Base-by-base conservation (phyloP, 768 basidiomycete species). In the Tricholoma bakamatsutake region DNA sequence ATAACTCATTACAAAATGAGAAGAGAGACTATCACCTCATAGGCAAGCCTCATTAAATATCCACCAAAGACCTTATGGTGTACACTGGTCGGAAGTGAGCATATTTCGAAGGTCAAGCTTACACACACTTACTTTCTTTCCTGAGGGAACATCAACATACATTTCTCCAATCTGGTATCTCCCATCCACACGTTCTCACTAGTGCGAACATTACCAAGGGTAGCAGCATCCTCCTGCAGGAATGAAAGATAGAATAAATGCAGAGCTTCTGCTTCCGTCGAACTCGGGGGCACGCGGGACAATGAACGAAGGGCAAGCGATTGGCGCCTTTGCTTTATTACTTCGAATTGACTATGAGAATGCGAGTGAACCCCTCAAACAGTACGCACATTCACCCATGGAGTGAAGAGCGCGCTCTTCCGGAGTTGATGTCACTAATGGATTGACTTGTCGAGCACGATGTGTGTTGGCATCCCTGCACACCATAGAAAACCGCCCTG, bases 401-500 rank as follows among this genome's bases (percentile, higher is more conserved):
- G 75, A 68, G 61, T 79, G 80, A 21, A 93, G 71, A 1, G 74
- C 72, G 28, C 77, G 68, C 67, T 93, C 90, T 61, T 88, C 87
- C 2, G 79, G 69, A 0, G 82, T 83, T 15, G 76, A 70, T 27
- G 85, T 73, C 6, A 77, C 68, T 12, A 94, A 72, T 7, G 80
- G 80, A 60, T 87, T 85, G 24, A 93, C 83, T 8, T 78, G 69
- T 35, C 77, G 73, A 0, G 90, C 83, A 50, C 76, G 78, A 58
- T 85, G 82, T 2, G 87, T 88, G 12, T 67, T 66, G 0, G 86
- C 80, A 62, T 92, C 85, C 55, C 90, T 74, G 65, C 88, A 91
- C 6, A 93, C 90, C 90, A 93, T 93, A 0, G 86, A 85, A 72
- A 93, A 93, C n/a, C 90, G 82, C n/a, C 92, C 91, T 90, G 37